Evolutionary conservation across 2,329 filamentous ascomycete species (phyloP), one percentile per base, ranked within the genome.

Genomic region (Cercospora janseana): DNA sequence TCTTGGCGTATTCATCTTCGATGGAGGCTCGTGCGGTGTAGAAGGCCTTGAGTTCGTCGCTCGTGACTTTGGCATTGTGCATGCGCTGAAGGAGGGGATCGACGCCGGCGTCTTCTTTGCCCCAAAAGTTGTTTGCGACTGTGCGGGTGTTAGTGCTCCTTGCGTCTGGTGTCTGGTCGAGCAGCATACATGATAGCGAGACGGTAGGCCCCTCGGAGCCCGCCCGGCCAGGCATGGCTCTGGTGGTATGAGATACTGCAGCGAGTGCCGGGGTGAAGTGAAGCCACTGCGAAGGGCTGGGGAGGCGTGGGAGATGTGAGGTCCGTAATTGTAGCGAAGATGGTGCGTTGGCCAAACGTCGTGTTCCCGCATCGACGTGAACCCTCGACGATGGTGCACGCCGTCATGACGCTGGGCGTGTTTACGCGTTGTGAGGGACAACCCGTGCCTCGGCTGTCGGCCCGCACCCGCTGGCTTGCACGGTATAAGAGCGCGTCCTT

Each of bases 101-200:
- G 65, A 98, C 91, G 68, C 93, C 94, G 44, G 92, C 93, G 77
- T 98, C 93, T 70, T 97, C 92, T 77, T 95, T 97, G 58, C 93
- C 93, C 93, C 93, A 98, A 72, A 98, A 98, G 70, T 98, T 98
- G 75, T 98, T 98, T 65, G 93, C 92, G 75, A 98, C 91, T 91
- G 59, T 49, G 9, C n/a, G 7, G 12, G 26, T 34, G 60, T 75
- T 51, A 73, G 71, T 56, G 57, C 9, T n/a, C n/a, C 7, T 7
- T 4, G 12, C n/a, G 10, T 42, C 13, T 46, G n/a, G 21, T 10
- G 20, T 20, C 23, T 15, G 8, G 4, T 20, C 12, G n/a, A 24
- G 4, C 9, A 4, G 15, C 62, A 16, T 62, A 68, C 66, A 69
- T 38, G 66, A 69, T 10, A 69, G 61, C 35, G 66, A 67, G 56